Evolutionary conservation across 1,284 basidiomycete species (phyloP).

Genomic region (Boletellus deceptivus): DNA sequence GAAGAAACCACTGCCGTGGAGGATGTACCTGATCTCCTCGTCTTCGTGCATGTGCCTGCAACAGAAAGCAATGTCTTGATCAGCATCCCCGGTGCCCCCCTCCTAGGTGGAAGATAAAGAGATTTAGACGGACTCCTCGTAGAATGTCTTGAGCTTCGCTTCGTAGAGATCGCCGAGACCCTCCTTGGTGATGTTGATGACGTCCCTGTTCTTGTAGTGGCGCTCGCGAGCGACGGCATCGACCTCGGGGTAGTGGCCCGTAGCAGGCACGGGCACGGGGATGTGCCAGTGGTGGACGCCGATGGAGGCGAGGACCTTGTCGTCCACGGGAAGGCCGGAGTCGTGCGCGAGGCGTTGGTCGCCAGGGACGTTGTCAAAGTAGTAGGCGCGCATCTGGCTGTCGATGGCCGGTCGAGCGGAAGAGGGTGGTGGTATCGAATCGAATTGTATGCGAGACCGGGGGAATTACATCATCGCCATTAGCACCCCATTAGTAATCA

Average conservation of each 20-base stretch:
- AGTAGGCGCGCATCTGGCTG: slow-evolving; percentile 70
- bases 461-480: too few species aligned
- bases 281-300: slow-evolving; percentile 65
- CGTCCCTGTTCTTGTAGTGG: slow-evolving; percentile 77
- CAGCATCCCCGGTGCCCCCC: neutral
- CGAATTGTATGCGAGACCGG: too few species aligned
- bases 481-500: too few species aligned
- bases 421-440: too few species aligned
- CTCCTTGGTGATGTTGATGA: slow-evolving; percentile 70
- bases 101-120: too few species aligned
- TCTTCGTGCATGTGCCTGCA: slow-evolving; percentile 85
- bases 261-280: slow-evolving; percentile 54
- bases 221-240: slow-evolving; percentile 62
- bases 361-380: slow-evolving; percentile 73
- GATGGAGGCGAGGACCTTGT: slow-evolving; percentile 48
- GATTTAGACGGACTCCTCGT: slow-evolving; percentile 60
- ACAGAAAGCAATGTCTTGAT: slow-evolving; percentile 1
- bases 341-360: slow-evolving; percentile 80
- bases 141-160: slow-evolving; percentile 75
- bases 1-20: slow-evolving; percentile 81
- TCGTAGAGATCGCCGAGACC: slow-evolving; percentile 80
- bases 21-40: slow-evolving; percentile 86
- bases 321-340: slow-evolving; percentile 51
- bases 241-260: slow-evolving; percentile 49
- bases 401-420: too few species aligned